Evolutionary conservation across 2,329 filamentous ascomycete genomes (phyloP), one percentile per base, ranked within the genome.

Genomic region (Colletotrichum sp.): DNA sequence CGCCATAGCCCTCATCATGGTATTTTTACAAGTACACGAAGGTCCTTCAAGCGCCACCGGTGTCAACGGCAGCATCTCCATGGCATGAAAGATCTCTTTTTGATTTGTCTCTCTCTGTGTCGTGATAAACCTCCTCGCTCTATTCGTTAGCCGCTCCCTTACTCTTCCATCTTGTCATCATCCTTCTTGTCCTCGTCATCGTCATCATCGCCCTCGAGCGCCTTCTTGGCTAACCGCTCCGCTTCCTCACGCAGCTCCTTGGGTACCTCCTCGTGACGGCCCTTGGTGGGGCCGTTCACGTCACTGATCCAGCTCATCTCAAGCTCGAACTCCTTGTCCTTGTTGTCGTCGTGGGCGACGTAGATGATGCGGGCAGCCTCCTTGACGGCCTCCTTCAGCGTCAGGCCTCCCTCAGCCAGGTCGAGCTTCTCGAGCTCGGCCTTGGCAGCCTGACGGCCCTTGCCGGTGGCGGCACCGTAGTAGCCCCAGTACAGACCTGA

Each of bases 311-410:
- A 99, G 75, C 95, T 98, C 96, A 99, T 98, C 89, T 99, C 97
- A 76, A 99, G 90, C 92, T 99, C 97, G 82, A 99, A 99, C 79
- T 99, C 97, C 90, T 99, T 99, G 88, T 99, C 97, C 89, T 99
- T 99, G 90, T 96, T 99, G 86, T 99, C 97, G 85, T 99, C 97
- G 84, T 99, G 97, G 65, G 96, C 96, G 76, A 98, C 92, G 85
- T 98, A 98, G 86, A 99, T 99, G 86, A 99, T 99, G 77, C 96
- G 90, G 72, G 97, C 97, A 38, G 97, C 97, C 89, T 99, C 95
- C 90, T 98, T 98, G 82, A 99, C 95, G 67, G 94, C 97, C 83
- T 99, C 93, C 82, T 94, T 89, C 75, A 99, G 89, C 77, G 93
- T 94, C 71, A 99, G 90, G 66, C 90, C 93, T 71, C 92, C 94